phyloP scores from a whole-genome alignment of 2,329 filamentous ascomycete species.

The Fonsecaea nubica region DNA sequence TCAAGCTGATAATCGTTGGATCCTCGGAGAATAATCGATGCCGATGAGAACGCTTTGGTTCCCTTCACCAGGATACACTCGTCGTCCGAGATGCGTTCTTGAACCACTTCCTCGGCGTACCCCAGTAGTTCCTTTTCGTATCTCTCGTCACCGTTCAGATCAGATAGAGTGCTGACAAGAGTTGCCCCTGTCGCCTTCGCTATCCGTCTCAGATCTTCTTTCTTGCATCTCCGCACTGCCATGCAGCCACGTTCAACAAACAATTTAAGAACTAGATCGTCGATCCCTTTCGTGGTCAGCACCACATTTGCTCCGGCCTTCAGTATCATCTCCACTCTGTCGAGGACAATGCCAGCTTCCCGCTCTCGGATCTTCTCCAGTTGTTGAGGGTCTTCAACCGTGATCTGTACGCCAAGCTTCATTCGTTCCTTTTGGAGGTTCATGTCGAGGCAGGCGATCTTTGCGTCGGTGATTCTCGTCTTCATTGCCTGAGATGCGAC shows the following conservation, averaged over 20 bases:
- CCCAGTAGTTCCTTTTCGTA: conserved; percentile 91
- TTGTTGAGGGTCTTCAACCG: conserved; percentile 95
- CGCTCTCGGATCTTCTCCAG: conserved; percentile 95
- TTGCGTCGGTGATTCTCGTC: conserved; percentile 88
- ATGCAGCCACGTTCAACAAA: conserved; percentile 96
- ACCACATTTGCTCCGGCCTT: conserved; percentile 97
- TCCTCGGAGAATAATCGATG: conserved; percentile 93
- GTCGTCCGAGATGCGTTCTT: conserved; percentile 98
- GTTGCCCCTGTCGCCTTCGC: conserved; percentile 95
- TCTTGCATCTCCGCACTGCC: conserved; percentile 95
- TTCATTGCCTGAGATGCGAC: conserved; percentile 98
- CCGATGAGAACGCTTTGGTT: conserved; percentile 90
- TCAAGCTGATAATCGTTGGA: conserved; percentile 96
- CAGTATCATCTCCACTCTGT: conserved; percentile 94
- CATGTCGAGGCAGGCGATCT: conserved; percentile 96
- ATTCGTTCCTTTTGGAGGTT: conserved; percentile 99
- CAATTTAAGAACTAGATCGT: conserved; percentile 91
- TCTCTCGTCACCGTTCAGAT: conserved; percentile 95
- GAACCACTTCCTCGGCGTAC: conserved; percentile 91
- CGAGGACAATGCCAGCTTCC: conserved; percentile 90
- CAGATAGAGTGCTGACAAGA: conserved; percentile 88
- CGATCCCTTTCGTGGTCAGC: conserved; percentile 97
- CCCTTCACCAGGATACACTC: conserved; percentile 98
- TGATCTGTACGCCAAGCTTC: conserved; percentile 99
- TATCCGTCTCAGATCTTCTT: conserved; percentile 95